Conservation (phyloP, 192 early-diverging fungal genomes). For the Coemansia sp. region DNA sequence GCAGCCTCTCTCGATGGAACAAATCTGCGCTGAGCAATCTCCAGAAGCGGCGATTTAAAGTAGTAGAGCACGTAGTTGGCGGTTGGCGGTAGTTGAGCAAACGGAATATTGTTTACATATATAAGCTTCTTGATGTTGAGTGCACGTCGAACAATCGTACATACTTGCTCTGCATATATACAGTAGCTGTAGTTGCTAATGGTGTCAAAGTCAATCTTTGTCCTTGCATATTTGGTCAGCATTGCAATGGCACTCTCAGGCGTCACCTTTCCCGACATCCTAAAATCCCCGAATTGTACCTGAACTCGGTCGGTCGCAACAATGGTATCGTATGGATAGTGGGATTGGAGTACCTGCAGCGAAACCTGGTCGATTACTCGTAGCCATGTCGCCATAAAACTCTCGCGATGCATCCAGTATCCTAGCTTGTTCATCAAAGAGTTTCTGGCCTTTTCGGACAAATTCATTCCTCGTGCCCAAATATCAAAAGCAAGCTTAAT, state of each 20-base stretch:
- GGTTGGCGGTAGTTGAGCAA: slow-evolving; percentile 39
- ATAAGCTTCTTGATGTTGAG: slow-evolving; percentile 24
- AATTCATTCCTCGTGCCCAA: slow-evolving; percentile 34
- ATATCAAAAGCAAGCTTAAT: slow-evolving; percentile 46
- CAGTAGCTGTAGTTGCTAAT: slow-evolving; percentile 28
- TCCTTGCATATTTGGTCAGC: slow-evolving; percentile 17
- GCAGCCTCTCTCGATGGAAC: slow-evolving; percentile 14
- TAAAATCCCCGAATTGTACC: slow-evolving; percentile 32
- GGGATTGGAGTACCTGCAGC: slow-evolving; percentile 16
- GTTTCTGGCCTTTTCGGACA: slow-evolving; percentile 38
- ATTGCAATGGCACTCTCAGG: slow-evolving; percentile 19
- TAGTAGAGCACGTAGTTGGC: slow-evolving; percentile 37
- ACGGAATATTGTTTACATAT: slow-evolving; percentile 16
- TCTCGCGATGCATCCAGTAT: slow-evolving; percentile 48
- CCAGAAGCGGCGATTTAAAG: slow-evolving; percentile 28
- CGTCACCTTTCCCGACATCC: slow-evolving; percentile 10
- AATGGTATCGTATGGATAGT: slow-evolving; percentile 32
- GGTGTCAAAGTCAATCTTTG: slow-evolving; percentile 13
- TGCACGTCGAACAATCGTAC: slow-evolving; percentile 20
- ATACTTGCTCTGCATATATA: slow-evolving; percentile 24
- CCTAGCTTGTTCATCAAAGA: slow-evolving; percentile 17
- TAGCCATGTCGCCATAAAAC: slow-evolving; percentile 34
- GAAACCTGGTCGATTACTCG: slow-evolving; percentile 24
- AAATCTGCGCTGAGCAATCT: slow-evolving; percentile 21
- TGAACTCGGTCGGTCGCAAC: slow-evolving; percentile 11